These are phyloP conservation scores for Avena sativa DNA, from an alignment of 176 grass and related monocot genomes.

Conservation along the genomic window DNA sequence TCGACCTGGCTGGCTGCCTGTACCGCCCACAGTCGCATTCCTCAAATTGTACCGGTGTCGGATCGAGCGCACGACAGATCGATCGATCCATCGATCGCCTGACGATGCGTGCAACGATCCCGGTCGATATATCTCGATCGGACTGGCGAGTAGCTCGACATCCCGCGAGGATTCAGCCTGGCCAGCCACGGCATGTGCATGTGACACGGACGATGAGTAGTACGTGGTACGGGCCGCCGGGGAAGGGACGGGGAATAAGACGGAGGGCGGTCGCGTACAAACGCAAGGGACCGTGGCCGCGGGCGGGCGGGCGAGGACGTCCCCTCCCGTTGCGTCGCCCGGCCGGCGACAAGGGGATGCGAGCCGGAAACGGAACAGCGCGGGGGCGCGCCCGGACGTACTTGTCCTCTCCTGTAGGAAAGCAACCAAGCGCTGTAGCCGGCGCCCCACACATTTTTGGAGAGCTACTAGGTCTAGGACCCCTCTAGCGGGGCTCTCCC, in stretches of 20 bases:
- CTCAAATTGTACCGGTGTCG: constrained; percentile 25
- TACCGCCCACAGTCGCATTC: constrained; percentile 15
- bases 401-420: constrained; percentile 24
- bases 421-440: constrained; percentile 26
- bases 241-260: not conserved
- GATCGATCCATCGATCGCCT: not conserved
- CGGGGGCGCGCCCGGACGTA: not conserved
- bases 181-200: not conserved
- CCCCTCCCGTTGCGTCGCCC: not conserved
- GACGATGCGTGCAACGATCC: not conserved
- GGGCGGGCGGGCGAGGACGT: too few relatives aligned
- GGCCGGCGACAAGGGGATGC: constrained; percentile 33
- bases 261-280: constrained; percentile 26
- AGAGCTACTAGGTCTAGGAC: constrained; percentile 1
- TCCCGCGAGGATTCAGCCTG: not conserved
- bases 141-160: not conserved
- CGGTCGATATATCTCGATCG: not conserved
- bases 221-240: not conserved
- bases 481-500: not conserved
- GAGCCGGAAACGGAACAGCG: not conserved
- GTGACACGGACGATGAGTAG: not conserved
- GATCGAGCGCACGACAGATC: not conserved
- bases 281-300: not conserved
- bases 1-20: not conserved
- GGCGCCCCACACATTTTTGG: not conserved